Base-by-base conservation (phyloP, 805 yeast genomes). In the Millerozyma acaciae region DNA sequence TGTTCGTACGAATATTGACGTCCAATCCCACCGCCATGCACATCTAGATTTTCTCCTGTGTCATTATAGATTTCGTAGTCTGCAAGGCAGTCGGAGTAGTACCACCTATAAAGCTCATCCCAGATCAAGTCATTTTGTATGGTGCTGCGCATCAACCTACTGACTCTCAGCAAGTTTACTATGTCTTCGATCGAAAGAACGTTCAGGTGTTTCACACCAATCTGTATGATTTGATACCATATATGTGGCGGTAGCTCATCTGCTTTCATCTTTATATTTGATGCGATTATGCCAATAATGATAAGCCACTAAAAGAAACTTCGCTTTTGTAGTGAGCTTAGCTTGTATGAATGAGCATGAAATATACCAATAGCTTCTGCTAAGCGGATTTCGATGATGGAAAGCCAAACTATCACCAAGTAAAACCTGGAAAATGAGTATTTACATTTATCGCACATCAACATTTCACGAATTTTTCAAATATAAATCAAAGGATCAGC, bases 241-340 rank as follows among this genome's bases (percentile, higher is more conserved):
- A 40, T n/a, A 38, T 40, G 44, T 13, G 37, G 26, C 9, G 39
- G 30, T 19, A 35, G 24, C 5, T 27, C 21, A 19, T 20, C 32
- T 12, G 21, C 10, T 7, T 9, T 28, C 32, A 28, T 28, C 15
- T 18, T 14, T n/a, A n/a, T n/a, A n/a, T n/a, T n/a, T n/a, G n/a
- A n/a, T n/a, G n/a, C n/a, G n/a, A n/a, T n/a, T n/a, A n/a, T n/a
- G n/a, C n/a, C n/a, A n/a, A n/a, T n/a, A n/a, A n/a, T n/a, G n/a
- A n/a, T n/a, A n/a, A n/a, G n/a, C n/a, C n/a, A n/a, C n/a, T n/a
- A n/a, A n/a, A n/a, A n/a, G n/a, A n/a, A n/a, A n/a, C n/a, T n/a
- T n/a, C n/a, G n/a, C n/a, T n/a, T n/a, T n/a, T n/a, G n/a, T n/a
- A n/a, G n/a, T n/a, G n/a, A n/a, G n/a, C n/a, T n/a, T n/a, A n/a